Evolutionary conservation across 176 grass and related monocot species (phyloP), one percentile per base, ranked within the genome.

Genomic region (Musa beccarii): DNA sequence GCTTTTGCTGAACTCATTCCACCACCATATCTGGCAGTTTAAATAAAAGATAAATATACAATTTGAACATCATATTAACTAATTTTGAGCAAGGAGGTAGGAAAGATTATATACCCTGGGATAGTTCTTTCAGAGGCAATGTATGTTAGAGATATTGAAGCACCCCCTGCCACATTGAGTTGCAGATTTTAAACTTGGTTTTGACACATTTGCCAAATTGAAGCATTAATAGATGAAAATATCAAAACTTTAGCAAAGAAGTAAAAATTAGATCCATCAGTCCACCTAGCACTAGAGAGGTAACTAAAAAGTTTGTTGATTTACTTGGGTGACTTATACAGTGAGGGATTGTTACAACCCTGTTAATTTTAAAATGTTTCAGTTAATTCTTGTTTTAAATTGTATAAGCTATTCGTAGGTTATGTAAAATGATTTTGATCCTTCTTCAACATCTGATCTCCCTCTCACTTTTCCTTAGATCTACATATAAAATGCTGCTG

Each of bases 1-100:
- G 92, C 89, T 82, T 96, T 96, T 23, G 92, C 92, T 52, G 92
- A 96, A 75, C 89, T 96, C 92, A 96, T 92, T 55, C 89, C 92
- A 67, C 89, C 92, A 50, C 92, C 92, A 25, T 96, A 90, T 23
- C 89, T 96, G 70, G 9, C 83, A 77, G 78, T 24, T 73, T 75
- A 74, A 66, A 53, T 9, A 64, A 49, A 54, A 86, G 71, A 19
- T 75, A 73, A 76, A 71, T 72, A 63, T 59, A 49, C 53, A 13
- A 11, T 59, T 49, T 66, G 34, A 43, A 43, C 34, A 43, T 43
- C 34, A 43, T 68, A 11, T 68, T 63, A 73, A 78, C 54, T 15
- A 68, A 55, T n/a, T 16, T 34, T 75, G 16, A 63, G 55, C 19
- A 17, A 81, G 66, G 43, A 51, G 20, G 67, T 25, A 17, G 53